Evolutionary conservation across 2,329 filamentous ascomycete species (phyloP).

Genomic region (Tolypocladium pustulatum): DNA sequence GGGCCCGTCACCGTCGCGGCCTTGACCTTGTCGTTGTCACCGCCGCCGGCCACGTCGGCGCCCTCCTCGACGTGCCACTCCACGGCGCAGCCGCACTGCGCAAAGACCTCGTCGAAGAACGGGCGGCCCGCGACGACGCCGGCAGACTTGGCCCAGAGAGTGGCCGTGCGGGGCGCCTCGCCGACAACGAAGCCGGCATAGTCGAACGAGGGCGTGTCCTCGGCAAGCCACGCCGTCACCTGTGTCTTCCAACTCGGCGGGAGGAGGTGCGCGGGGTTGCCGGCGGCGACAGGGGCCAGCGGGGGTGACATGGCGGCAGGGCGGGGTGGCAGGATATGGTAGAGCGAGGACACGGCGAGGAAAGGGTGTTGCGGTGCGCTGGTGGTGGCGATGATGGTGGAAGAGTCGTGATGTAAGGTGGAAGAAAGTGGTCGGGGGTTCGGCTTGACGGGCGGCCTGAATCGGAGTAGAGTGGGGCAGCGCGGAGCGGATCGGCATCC

Average conservation of each 20-base stretch:
- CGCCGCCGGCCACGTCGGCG: conserved; percentile 49
- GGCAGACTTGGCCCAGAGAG: conserved; percentile 57
- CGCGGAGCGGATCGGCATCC: not conserved
- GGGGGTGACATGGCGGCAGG: not conserved
- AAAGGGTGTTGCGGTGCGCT: not conserved
- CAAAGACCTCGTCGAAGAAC: conserved; percentile 91
- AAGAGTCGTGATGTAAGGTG: not conserved
- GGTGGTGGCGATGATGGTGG: not conserved
- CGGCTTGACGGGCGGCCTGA: not conserved
- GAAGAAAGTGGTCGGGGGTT: not conserved
- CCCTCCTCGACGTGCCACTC: conserved; percentile 82
- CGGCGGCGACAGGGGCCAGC: conserved; percentile 8
- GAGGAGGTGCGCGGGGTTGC: conserved; percentile 56
- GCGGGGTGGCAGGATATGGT: not conserved
- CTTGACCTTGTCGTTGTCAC: conserved; percentile 35
- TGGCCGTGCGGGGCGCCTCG: conserved; percentile 50
- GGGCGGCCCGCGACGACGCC: conserved; percentile 86
- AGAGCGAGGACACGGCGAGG: not conserved
- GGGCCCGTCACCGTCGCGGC: conserved; percentile 81
- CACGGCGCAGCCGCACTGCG: conserved; percentile 81
- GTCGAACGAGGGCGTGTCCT: conserved; percentile 94
- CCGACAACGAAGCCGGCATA: conserved; percentile 97
- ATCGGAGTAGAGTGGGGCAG: not conserved
- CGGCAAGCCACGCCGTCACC: conserved; percentile 78
- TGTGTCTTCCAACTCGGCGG: conserved; percentile 75